Percentiles rank a stretch among this genome's conserved stretches.
Evolutionary conservation across 1,139 yeast species (phyloP).

Genomic region (Pichia sp.): DNA sequence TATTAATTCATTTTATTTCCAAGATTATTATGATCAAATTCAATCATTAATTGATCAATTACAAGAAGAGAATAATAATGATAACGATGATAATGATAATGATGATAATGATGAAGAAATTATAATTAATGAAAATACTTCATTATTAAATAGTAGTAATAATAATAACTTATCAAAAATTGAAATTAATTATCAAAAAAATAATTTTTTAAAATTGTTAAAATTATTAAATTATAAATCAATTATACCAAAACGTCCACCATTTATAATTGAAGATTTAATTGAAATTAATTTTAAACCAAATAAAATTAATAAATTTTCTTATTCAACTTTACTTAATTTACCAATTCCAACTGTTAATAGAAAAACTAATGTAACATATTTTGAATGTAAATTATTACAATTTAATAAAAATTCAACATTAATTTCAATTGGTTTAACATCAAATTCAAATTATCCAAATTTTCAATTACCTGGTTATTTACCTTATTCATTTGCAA

Average conservation of each 20-base stretch:
- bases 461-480: constrained; percentile 82
- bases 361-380: constrained; percentile 56
- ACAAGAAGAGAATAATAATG: constrained; percentile 14
- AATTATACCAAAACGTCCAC: constrained; percentile 12
- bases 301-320: constrained; percentile 30
- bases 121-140: constrained; percentile 6
- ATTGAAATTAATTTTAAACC: constrained; percentile 52
- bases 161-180: not conserved
- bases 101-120: constrained; percentile 19
- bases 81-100: constrained; percentile 5
- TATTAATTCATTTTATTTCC: constrained; percentile 39
- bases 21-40: constrained; percentile 33
- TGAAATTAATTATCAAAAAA: constrained; percentile 19
- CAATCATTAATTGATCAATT: constrained; percentile 20
- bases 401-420: constrained; percentile 42
- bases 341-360: constrained; percentile 57
- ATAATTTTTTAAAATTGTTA: constrained; percentile 2
- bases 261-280: constrained; percentile 50
- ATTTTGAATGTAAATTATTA: constrained; percentile 64
- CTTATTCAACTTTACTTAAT: constrained; percentile 44
- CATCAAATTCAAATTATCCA: constrained; percentile 80
- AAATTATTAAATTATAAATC: constrained; percentile 3
- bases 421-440: constrained; percentile 64
- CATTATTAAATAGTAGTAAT: not conserved
- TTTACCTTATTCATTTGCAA: constrained; percentile 75